Evolutionary conservation across 306 rosid genomes (phyloP), one percentile per base, ranked within the genome.

Genomic region (Prunus dulcis): DNA sequence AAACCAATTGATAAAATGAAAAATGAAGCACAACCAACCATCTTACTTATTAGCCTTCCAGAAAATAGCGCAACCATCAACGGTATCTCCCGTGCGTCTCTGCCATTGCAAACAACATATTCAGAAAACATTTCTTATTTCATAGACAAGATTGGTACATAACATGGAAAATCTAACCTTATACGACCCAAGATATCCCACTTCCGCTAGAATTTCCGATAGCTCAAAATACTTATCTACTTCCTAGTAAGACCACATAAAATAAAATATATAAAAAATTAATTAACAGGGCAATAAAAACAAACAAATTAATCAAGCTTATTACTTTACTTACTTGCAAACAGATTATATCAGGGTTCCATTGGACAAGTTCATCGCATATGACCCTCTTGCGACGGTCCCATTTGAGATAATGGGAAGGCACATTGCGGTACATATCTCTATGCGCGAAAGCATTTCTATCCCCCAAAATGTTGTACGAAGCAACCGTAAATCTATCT

Each of bases 61-160:
- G 76, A 89, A 91, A 85, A 81, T 86, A 32, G 98, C 93, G 72
- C 98, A 93, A 46, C 97, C 98, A 60, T 93, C 98, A 65, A 81
- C 72, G 19, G 80, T 17, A 78, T 79, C 90, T 74, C 97, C 98
- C 6, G 96, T 93, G 84, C 98, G 97, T 81, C 96, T 93, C 97
- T 93, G 72, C 70, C 83, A 72, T 71, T 38, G 18, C 53, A 80
- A 80, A 52, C 5, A 41, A 82, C 58, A 34, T 11, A 45, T 32
- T 77, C 50, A 78, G 81, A 34, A 69, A 56, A 9, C 38, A 28
- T 23, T 71, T 23, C 72, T 2, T 19, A 52, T 12, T 71, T 32
- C n/a, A 55, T 28, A 7, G 72, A 50, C 25, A 51, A 53, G 17
- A 22, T 10, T 23, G 30, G 19, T 22, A 15, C 65, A 52, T 2